Conservation (phyloP, 2,329 filamentous ascomycete genomes). For the Cladobotryum protrusum region DNA sequence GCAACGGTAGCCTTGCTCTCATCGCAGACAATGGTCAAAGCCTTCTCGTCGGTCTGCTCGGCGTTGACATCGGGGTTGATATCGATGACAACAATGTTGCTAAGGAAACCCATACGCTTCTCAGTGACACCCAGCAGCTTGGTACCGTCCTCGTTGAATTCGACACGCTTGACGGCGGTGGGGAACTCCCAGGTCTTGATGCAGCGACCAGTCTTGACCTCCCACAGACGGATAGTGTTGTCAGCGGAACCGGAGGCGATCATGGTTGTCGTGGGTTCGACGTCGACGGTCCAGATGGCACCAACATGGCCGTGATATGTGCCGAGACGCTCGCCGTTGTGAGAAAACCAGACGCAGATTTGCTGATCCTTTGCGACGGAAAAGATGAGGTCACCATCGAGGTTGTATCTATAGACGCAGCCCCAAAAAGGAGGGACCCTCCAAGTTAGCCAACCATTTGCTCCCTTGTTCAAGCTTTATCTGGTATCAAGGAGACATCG, state of each 20-base stretch:
- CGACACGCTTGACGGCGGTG: constrained; percentile 94
- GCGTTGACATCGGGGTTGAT: constrained; percentile 78
- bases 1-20: constrained; percentile 97
- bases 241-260: constrained; percentile 94
- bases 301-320: constrained; percentile 96
- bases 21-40: constrained; percentile 83
- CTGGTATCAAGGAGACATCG: too few species aligned
- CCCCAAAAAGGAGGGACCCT: background rate
- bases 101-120: constrained; percentile 95
- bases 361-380: constrained; percentile 94
- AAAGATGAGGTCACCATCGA: constrained; percentile 95
- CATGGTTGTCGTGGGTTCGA: constrained; percentile 85
- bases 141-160: constrained; percentile 91
- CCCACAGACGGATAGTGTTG: constrained; percentile 97
- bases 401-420: constrained; percentile 60
- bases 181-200: constrained; percentile 98
- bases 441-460: constrained; percentile 5
- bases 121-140: constrained; percentile 91
- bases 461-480: background rate
- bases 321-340: constrained; percentile 95
- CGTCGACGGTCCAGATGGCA: constrained; percentile 97
- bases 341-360: constrained; percentile 93
- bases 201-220: constrained; percentile 84
- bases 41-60: constrained; percentile 77
- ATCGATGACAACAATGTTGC: constrained; percentile 88